These are phyloP conservation scores for Pezicula carpinea DNA, from an alignment of 2,329 filamentous ascomycete species.

Conservation along the genomic window DNA sequence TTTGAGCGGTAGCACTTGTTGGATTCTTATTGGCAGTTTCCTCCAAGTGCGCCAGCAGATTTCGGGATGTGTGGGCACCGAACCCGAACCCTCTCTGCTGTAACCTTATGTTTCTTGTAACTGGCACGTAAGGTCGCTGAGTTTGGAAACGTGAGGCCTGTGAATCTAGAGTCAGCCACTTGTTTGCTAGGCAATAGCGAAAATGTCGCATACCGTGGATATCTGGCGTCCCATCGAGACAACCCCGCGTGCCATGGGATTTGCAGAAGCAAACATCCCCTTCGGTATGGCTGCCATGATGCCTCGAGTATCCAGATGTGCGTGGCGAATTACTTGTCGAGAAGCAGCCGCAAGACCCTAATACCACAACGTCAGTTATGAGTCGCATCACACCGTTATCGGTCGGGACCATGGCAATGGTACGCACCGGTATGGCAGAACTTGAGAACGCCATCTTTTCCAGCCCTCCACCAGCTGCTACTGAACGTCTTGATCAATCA, in stretches of 20 bases:
- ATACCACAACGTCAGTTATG: not conserved
- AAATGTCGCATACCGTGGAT: constrained; percentile 12
- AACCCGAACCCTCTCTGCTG: constrained; percentile 23
- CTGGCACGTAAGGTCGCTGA: constrained; percentile 9
- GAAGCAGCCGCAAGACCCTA: too few relatives aligned
- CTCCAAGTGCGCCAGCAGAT: constrained; percentile 78
- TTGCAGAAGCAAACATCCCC: constrained; percentile 16
- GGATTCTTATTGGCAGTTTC: constrained; percentile 92
- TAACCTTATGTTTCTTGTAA: constrained; percentile 3
- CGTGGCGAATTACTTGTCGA: constrained; percentile 11
- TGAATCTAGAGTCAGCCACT: not conserved
- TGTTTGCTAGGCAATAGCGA: too few relatives aligned
- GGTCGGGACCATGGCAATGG: not conserved
- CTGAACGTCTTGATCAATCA: not conserved
- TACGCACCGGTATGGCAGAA: not conserved
- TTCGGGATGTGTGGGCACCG: constrained; percentile 36
- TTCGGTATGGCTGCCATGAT: constrained; percentile 16
- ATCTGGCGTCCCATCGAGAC: constrained; percentile 16
- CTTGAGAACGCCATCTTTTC: not conserved
- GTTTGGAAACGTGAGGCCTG: constrained; percentile 11
- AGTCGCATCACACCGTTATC: not conserved
- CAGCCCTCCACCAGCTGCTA: not conserved
- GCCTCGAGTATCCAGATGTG: constrained; percentile 10
- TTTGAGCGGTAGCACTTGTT: constrained; percentile 79
- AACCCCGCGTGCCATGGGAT: constrained; percentile 14